Evolutionary conservation across 2,329 filamentous ascomycete genomes (phyloP).

Genomic region (Madurella mycetomatis): DNA sequence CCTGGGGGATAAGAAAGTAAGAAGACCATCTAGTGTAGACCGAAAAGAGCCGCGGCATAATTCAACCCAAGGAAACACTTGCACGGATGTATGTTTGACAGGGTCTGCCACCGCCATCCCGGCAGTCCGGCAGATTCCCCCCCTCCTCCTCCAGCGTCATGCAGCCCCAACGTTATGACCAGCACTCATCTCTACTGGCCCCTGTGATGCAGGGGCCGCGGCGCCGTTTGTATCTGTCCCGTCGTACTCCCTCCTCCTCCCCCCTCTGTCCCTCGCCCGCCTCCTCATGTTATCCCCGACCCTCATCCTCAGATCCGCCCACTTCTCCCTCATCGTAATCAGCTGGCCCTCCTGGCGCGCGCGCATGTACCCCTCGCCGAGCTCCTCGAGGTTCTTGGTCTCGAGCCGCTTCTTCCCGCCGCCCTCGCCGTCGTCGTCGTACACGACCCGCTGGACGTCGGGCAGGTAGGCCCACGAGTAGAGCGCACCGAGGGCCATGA

Average conservation of each 20-base stretch:
- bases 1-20: not conserved
- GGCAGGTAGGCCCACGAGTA: slow-evolving; percentile 51
- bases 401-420: slow-evolving; percentile 30
- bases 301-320: slow-evolving; percentile 36
- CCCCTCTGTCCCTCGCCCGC: not conserved
- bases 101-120: not conserved
- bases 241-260: too few species aligned
- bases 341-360: slow-evolving; percentile 42
- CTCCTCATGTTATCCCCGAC: slow-evolving; percentile 30
- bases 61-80: too few species aligned
- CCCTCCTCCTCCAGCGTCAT: not conserved
- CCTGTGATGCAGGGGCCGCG: not conserved
- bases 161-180: too few species aligned
- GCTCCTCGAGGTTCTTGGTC: slow-evolving; percentile 46
- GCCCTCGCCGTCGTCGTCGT: slow-evolving; percentile 29
- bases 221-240: too few species aligned
- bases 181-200: not conserved
- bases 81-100: too few species aligned
- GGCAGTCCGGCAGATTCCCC: not conserved
- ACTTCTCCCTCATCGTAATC: slow-evolving; percentile 42
- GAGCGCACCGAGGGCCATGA: slow-evolving; percentile 45
- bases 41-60: not conserved
- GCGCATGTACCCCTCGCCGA: slow-evolving; percentile 45
- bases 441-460: slow-evolving; percentile 40
- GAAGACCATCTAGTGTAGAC: not conserved